Evolutionary conservation across 768 basidiomycete genomes (phyloP).

Genomic region (Galerina sulciceps): DNA sequence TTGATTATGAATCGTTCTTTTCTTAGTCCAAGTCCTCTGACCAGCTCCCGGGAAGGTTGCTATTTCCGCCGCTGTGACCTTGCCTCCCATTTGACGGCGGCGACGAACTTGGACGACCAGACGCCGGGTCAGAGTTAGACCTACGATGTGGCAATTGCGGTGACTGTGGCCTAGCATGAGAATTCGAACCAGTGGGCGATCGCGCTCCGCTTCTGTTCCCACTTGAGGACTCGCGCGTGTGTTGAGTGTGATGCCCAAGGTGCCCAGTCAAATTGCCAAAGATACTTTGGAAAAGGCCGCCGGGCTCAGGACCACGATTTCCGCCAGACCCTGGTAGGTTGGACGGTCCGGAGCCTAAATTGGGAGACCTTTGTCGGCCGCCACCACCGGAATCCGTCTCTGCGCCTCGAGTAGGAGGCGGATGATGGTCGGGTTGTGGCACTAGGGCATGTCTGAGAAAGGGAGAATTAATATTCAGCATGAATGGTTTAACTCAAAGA

Average conservation of each 20-base stretch:
- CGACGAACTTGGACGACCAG: constrained; percentile 17
- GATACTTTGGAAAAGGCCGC: constrained; percentile 37
- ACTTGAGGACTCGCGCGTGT: not conserved
- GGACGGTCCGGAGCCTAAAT: constrained; percentile 16
- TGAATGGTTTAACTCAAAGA: not conserved
- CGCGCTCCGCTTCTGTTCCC: constrained; percentile 15
- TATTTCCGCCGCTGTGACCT: constrained; percentile 18
- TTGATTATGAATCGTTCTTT: too few relatives aligned
- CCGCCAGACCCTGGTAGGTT: not conserved
- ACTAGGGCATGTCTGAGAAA: constrained; percentile 63
- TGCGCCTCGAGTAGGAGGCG: constrained; percentile 23
- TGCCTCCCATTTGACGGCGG: constrained; percentile 15
- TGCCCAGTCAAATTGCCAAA: constrained; percentile 32
- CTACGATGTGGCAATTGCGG: constrained; percentile 31
- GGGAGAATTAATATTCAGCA: not conserved
- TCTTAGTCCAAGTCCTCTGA: constrained; percentile 43
- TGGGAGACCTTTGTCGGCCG: constrained; percentile 7
- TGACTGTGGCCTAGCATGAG: not conserved
- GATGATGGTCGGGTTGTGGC: constrained; percentile 61
- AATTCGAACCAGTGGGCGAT: constrained; percentile 10
- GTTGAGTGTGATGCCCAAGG: constrained; percentile 12
- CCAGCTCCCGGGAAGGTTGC: constrained; percentile 48
- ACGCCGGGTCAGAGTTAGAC: constrained; percentile 37
- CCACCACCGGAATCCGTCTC: constrained; percentile 10
- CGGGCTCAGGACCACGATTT: constrained; percentile 17